Percentiles rank a stretch among this genome's conserved stretches.
These are phyloP conservation scores for Cercospora sp. DNA, from an alignment of 2,329 filamentous ascomycete species.

Conservation along the genomic window DNA sequence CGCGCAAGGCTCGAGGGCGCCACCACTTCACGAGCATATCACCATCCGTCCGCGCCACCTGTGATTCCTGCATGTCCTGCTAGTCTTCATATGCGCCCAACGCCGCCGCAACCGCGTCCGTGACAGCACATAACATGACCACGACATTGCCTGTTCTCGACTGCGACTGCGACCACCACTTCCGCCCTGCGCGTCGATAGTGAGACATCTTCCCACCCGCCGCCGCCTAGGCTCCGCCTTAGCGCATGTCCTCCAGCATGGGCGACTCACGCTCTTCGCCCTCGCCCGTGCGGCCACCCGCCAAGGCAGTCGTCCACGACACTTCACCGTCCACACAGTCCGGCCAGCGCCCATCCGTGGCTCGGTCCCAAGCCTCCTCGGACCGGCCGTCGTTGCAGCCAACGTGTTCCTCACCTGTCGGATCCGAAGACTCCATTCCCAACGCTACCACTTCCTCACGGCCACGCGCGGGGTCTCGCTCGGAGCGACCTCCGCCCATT, in stretches of 20 bases:
- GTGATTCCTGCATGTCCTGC: neutral
- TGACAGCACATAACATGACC: constrained; percentile 14
- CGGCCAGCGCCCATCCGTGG: neutral
- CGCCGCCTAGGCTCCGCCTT: neutral
- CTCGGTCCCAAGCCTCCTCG: constrained; percentile 11
- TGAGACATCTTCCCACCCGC: constrained; percentile 1
- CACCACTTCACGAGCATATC: neutral
- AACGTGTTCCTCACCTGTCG: constrained; percentile 3
- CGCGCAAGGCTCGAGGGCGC: neutral
- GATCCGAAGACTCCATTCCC: constrained; percentile 15
- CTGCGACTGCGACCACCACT: constrained; percentile 10
- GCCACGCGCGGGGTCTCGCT: constrained; percentile 19
- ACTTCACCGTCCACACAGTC: neutral
- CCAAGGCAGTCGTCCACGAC: constrained; percentile 1
- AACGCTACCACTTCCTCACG: constrained; percentile 17
- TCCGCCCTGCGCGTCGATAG: constrained; percentile 10
- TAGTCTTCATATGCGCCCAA: neutral
- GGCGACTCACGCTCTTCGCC: constrained; percentile 16
- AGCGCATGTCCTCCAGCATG: constrained; percentile 17
- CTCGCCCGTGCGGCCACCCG: constrained; percentile 7
- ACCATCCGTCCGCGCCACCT: neutral
- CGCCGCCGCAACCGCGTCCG: neutral
- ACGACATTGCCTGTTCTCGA: constrained; percentile 16
- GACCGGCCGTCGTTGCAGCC: constrained; percentile 10
- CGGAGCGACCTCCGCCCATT: constrained; percentile 21